phyloP scores from a whole-genome alignment of 805 yeast species.

The Wickerhamiella cacticola region DNA sequence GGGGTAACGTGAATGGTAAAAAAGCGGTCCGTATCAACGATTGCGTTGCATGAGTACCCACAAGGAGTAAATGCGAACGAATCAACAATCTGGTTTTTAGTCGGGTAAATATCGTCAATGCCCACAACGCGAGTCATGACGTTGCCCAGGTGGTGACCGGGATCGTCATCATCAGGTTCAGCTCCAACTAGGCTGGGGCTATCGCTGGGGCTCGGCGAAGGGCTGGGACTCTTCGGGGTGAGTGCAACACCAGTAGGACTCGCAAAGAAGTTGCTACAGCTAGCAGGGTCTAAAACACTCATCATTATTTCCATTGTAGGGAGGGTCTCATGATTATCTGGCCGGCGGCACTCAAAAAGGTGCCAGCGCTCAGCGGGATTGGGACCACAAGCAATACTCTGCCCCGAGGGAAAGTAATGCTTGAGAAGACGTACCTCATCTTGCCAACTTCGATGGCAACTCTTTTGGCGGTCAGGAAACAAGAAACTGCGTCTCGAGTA shows the following conservation, averaged over 20 bases:
- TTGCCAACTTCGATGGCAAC: constrained; percentile 75
- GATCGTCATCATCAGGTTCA: constrained; percentile 44
- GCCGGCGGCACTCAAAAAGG: constrained; percentile 33
- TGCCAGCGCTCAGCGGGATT: constrained; percentile 83
- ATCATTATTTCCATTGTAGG: constrained; percentile 54
- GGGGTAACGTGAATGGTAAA: constrained; percentile 92
- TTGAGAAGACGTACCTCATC: constrained; percentile 64
- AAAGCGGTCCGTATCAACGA: constrained; percentile 48
- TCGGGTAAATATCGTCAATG: constrained; percentile 47
- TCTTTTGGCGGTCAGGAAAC: constrained; percentile 78
- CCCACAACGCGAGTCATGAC: constrained; percentile 52
- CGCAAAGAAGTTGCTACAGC: constrained; percentile 49
- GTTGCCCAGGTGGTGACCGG: constrained; percentile 73
- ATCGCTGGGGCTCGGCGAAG: constrained; percentile 1
- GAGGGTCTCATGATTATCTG: constrained; percentile 42
- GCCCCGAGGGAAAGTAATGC: constrained; percentile 47
- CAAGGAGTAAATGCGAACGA: constrained; percentile 89
- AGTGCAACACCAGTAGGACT: constrained; percentile 22
- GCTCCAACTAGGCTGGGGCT: constrained; percentile 21
- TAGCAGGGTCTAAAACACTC: constrained; percentile 59
- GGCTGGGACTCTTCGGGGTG: constrained; percentile 18
- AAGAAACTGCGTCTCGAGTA: constrained; percentile 86
- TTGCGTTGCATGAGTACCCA: constrained; percentile 84
- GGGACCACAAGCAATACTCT: constrained; percentile 69
- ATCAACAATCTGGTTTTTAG: constrained; percentile 40